phyloP scores from a whole-genome alignment of 2,329 filamentous ascomycete genomes.

The Pseudogymnoascus sp. region DNA sequence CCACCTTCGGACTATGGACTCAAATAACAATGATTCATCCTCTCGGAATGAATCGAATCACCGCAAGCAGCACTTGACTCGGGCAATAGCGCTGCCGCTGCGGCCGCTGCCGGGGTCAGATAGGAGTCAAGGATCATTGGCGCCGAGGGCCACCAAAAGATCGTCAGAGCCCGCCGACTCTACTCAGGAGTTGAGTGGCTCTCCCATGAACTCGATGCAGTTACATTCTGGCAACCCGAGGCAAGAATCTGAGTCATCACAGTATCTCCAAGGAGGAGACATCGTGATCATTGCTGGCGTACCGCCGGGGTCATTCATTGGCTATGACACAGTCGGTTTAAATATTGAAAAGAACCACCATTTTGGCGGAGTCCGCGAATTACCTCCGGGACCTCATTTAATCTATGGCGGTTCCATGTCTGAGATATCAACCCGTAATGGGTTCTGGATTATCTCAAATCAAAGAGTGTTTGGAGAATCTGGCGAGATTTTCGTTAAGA shows the following conservation, averaged over 20 bases:
- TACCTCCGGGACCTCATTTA: conserved; percentile 51
- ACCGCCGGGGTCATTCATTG: conserved; percentile 30
- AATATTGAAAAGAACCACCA: conserved; percentile 43
- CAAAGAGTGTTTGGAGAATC: conserved; percentile 22
- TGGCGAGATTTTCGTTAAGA: conserved; percentile 36
- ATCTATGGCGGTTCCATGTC: conserved; percentile 49
- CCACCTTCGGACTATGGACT: background rate
- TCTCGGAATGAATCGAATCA: background rate
- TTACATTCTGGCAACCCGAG: conserved; percentile 27
- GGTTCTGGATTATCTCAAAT: conserved; percentile 46
- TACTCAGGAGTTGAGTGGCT: background rate
- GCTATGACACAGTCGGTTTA: conserved; percentile 34
- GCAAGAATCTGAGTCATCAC: conserved; percentile 18
- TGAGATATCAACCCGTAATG: conserved; percentile 43
- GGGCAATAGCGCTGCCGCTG: background rate
- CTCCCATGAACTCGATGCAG: conserved; percentile 37
- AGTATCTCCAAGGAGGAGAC: conserved; percentile 36
- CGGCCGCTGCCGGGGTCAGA: background rate
- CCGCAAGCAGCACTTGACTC: background rate
- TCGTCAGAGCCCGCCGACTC: background rate
- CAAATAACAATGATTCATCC: background rate
- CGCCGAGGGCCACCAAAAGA: background rate
- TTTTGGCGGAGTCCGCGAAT: conserved; percentile 47
- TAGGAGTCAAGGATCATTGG: background rate
- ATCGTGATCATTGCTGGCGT: conserved; percentile 47